A percentile compares a stretch with the other conserved stretches of the same genome.
These are phyloP conservation scores for Clavispora santaluciae DNA, from an alignment of 805 yeast genomes.

Conservation along the genomic window DNA sequence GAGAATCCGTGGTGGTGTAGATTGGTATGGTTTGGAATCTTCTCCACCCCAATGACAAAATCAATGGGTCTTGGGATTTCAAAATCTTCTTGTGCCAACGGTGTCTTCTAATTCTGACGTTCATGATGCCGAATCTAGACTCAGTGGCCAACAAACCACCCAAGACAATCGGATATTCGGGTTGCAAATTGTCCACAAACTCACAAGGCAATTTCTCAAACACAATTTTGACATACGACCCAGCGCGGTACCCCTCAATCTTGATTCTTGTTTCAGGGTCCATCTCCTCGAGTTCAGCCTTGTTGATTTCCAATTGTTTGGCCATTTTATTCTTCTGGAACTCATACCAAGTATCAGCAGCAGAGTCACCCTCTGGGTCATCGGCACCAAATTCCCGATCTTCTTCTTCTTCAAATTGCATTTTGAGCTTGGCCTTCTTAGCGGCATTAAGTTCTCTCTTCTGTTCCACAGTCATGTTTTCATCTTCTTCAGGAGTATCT, in stretches of 20 bases:
- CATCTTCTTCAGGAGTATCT: conserved; percentile 29
- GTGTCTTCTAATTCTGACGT: conserved; percentile 93
- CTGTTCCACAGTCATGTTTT: conserved; percentile 56
- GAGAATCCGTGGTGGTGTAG: conserved; percentile 93
- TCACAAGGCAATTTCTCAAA: conserved; percentile 85
- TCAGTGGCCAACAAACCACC: conserved; percentile 93
- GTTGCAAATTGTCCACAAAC: conserved; percentile 80
- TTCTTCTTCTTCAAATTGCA: conserved; percentile 86
- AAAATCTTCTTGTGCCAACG: conserved; percentile 98
- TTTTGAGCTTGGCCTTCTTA: conserved; percentile 80
- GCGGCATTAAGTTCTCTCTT: conserved; percentile 78
- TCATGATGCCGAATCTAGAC: conserved; percentile 86
- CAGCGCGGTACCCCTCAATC: conserved; percentile 90
- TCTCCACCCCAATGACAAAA: conserved; percentile 95
- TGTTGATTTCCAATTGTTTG: conserved; percentile 90
- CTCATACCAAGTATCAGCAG: conserved; percentile 96
- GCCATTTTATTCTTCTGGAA: conserved; percentile 95
- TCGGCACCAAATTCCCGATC: conserved; percentile 61
- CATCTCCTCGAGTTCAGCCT: conserved; percentile 68
- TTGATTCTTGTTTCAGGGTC: conserved; percentile 70
- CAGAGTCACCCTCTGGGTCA: conserved; percentile 66
- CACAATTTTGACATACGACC: conserved; percentile 87
- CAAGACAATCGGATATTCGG: conserved; percentile 76
- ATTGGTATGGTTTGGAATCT: conserved; percentile 95
- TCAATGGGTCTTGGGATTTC: conserved; percentile 92